Evolutionary conservation across 768 basidiomycete genomes (phyloP).

Genomic region (Suillus discolor): DNA sequence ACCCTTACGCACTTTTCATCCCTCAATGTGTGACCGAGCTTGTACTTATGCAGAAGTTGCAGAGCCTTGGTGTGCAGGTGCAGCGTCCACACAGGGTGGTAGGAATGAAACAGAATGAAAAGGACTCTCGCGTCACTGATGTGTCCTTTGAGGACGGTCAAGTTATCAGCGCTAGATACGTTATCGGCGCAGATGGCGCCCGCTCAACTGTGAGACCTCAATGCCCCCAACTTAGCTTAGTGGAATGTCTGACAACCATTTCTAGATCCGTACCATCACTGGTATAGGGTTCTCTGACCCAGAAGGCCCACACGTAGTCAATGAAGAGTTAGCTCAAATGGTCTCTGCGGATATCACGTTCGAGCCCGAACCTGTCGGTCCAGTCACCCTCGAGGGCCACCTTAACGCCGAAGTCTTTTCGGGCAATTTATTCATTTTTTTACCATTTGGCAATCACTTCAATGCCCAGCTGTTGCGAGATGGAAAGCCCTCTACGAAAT

Average conservation of each 20-base stretch:
- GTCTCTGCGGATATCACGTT: slow-evolving; percentile 50
- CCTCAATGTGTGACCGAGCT: slow-evolving; percentile 22
- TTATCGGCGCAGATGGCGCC: not conserved
- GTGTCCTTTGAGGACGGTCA: slow-evolving; percentile 37
- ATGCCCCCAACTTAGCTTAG: not conserved
- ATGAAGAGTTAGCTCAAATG: slow-evolving; percentile 36
- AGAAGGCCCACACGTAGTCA: slow-evolving; percentile 25
- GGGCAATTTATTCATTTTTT: slow-evolving; percentile 33
- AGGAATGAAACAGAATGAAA: slow-evolving; percentile 34
- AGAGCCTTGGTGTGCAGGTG: slow-evolving; percentile 35
- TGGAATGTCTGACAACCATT: not conserved
- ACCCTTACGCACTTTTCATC: not conserved
- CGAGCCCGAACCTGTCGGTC: slow-evolving; percentile 24
- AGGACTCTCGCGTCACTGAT: slow-evolving; percentile 32
- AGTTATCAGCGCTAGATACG: not conserved
- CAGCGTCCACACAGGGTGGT: slow-evolving; percentile 42
- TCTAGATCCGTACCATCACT: slow-evolving; percentile 15
- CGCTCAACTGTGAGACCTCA: not conserved
- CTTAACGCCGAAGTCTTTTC: slow-evolving; percentile 21
- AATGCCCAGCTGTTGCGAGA: not conserved
- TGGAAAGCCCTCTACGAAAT: slow-evolving; percentile 2
- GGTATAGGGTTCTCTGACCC: slow-evolving; percentile 52
- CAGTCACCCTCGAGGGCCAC: slow-evolving; percentile 12
- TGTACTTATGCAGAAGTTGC: slow-evolving; percentile 38
- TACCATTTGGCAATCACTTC: slow-evolving; percentile 30